These are phyloP conservation scores for Nicotiana obtusifolia DNA, from an alignment of 257 asterid genomes.

Conservation along the genomic window DNA sequence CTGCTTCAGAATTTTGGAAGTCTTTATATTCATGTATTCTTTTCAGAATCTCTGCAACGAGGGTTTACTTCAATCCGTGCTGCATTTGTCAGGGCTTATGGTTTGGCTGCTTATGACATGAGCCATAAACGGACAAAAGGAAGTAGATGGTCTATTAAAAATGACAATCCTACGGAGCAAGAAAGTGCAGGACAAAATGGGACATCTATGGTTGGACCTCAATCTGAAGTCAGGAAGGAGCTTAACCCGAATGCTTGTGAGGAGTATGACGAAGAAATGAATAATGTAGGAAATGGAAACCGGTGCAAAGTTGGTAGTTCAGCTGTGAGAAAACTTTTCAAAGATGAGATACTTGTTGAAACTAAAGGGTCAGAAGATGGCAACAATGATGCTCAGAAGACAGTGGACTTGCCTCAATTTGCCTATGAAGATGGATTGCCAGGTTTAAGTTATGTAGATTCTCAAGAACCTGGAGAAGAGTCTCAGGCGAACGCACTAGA, in stretches of 20 bases:
- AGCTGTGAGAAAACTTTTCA: conserved; percentile 72
- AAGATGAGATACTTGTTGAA: conserved; percentile 41
- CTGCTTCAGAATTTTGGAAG: background rate
- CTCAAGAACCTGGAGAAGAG: conserved; percentile 91
- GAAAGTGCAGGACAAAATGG: conserved; percentile 23
- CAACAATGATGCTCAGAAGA: conserved; percentile 17
- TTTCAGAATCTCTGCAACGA: conserved; percentile 44
- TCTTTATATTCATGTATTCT: conserved; percentile 10
- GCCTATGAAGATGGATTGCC: conserved; percentile 39
- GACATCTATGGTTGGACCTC: conserved; percentile 18
- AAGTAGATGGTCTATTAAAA: conserved; percentile 18
- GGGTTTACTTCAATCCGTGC: conserved; percentile 65
- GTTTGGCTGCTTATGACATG: conserved; percentile 56
- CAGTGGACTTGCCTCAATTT: conserved; percentile 23
- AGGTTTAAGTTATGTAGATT: conserved; percentile 70
- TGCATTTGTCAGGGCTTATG: conserved; percentile 71
- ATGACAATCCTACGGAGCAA: conserved; percentile 33
- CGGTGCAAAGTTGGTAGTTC: conserved; percentile 35
- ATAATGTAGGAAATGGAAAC: conserved; percentile 25
- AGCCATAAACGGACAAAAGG: conserved; percentile 27
- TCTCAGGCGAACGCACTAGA: conserved; percentile 89
- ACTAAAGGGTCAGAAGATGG: conserved; percentile 29
- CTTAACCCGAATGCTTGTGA: conserved; percentile 22
- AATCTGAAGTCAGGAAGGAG: conserved; percentile 20
- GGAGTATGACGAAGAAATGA: conserved; percentile 21